phyloP scores from a whole-genome alignment of 1,139 yeast species.

The Sugiyamaella neomexicana region DNA sequence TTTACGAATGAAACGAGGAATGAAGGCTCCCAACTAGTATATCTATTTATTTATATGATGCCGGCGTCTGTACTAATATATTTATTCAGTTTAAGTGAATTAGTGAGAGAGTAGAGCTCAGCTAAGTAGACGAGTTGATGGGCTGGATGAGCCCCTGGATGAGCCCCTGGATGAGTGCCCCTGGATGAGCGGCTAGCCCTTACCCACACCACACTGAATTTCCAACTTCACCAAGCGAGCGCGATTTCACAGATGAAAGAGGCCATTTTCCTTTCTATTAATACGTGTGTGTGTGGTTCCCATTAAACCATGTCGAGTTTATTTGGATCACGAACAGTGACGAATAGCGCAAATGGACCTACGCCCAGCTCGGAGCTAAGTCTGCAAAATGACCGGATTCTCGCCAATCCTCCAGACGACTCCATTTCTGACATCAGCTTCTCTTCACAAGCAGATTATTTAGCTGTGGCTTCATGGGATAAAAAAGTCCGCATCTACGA shows the following conservation, averaged over 20 bases:
- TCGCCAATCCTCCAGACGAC: constrained; percentile 88
- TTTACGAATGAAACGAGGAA: constrained; percentile 40
- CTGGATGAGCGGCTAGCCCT: constrained; percentile 12
- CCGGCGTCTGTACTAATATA: constrained; percentile 9
- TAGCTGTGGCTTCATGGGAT: constrained; percentile 92
- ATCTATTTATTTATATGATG: constrained; percentile 5
- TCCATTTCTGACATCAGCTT: constrained; percentile 84
- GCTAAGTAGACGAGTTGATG: too few relatives aligned
- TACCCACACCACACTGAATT: not conserved
- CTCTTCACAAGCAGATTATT: constrained; percentile 86
- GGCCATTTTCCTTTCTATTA: too few relatives aligned
- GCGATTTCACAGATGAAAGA: not conserved
- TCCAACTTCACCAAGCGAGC: not conserved
- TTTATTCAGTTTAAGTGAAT: constrained; percentile 5
- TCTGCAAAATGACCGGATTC: constrained; percentile 69
- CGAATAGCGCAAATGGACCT: constrained; percentile 1
- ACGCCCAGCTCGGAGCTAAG: constrained; percentile 54
- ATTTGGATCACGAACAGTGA: constrained; percentile 7
- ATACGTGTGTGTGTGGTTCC: not conserved
- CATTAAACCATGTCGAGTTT: constrained; percentile 5
- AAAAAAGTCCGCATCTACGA: constrained; percentile 92
- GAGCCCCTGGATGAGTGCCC: not conserved
- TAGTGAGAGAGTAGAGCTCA: too few relatives aligned
- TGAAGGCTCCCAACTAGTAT: constrained; percentile 17
- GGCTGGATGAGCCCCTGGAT: too few relatives aligned